Conservation (phyloP, 2,329 filamentous ascomycete genomes). For the Hypoxylon sp. region DNA sequence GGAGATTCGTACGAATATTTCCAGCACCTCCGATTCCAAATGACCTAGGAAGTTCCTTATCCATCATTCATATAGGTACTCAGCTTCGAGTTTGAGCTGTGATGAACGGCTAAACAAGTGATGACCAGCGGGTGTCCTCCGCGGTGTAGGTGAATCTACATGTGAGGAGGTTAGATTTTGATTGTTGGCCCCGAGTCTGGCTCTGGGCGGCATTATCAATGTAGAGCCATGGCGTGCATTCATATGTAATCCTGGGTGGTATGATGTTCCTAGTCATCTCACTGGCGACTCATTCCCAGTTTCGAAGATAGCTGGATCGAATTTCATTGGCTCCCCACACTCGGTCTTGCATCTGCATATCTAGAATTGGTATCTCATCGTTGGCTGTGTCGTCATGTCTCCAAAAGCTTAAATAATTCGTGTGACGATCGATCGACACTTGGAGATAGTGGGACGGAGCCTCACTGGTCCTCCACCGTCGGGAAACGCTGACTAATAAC, state of each 20-base stretch:
- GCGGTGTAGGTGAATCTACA: background rate
- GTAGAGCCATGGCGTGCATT: constrained; percentile 18
- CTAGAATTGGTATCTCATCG: constrained; percentile 24
- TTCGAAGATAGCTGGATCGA: constrained; percentile 35
- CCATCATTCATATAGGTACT: constrained; percentile 10
- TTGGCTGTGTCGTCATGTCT: constrained; percentile 41
- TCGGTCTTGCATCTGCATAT: constrained; percentile 17
- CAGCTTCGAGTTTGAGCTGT: constrained; percentile 6
- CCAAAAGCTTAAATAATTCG: constrained; percentile 34
- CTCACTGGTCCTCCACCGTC: constrained; percentile 27
- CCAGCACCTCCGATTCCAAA: constrained; percentile 54
- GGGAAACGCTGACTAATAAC: constrained; percentile 21
- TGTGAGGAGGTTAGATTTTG: constrained; percentile 8
- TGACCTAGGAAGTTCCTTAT: constrained; percentile 45
- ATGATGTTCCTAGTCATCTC: constrained; percentile 27
- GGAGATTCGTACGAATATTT: constrained; percentile 48
- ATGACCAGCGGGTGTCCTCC: constrained; percentile 4
- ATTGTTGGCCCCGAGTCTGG: background rate
- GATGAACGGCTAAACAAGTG: background rate
- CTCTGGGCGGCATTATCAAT: constrained; percentile 4
- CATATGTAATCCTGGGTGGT: constrained; percentile 22
- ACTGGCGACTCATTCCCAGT: constrained; percentile 23
- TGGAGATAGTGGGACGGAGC: constrained; percentile 42
- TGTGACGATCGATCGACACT: constrained; percentile 33
- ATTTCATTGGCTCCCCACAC: constrained; percentile 39